Base-by-base conservation (phyloP, 129 eudicot genomes). In the Deinandra increscens region DNA sequence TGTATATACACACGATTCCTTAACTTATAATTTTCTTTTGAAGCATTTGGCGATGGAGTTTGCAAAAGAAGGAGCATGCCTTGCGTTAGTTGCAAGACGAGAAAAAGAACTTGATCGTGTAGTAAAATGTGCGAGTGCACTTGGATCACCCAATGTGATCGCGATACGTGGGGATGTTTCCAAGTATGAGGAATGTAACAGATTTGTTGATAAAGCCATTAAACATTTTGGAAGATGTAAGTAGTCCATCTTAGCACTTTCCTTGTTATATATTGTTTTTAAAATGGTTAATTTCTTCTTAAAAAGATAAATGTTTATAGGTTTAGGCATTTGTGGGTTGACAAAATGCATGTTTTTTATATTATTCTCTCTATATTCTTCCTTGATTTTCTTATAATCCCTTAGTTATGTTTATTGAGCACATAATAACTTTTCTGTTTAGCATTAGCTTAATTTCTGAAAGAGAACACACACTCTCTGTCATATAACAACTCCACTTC, bases 81-180 rank as follows among this genome's bases (percentile, higher is more conserved):
- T 84, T 18, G 84, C 75, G 4, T 82, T 88, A 4, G 91, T 85
- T 2, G 95, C 91, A 4, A 78, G 86, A 60, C 68, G 86, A 60
- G 79, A 72, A 60, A 56, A 66, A 26, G 70, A 83, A 49, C 84
- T 85, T 3, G 69, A 49, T 0, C 75, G 60, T 3, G 91, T 88
- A 9, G 95, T 91, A 0, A 61, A 72, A 20, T 38, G 18, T 12
- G 90, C 91, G 0, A 73, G 31, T 14, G 66, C 67, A 34, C 15
- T 80, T 37, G 95, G 95, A 56, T 78, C 91, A 0, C 91, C 95
- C 0, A 85, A 81, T 31, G 91, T 78, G 18, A 31, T 88, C 26
- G 72, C 54, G 1, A 71, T 84, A 20, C 64, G 69, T 7, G 88
- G 86, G 0, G 88, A 88, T 66, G 85, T 88, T 60, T 82, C 95